Base-by-base conservation (phyloP, 352 stramenopile genomes). In the Achlya hypogyna region DNA sequence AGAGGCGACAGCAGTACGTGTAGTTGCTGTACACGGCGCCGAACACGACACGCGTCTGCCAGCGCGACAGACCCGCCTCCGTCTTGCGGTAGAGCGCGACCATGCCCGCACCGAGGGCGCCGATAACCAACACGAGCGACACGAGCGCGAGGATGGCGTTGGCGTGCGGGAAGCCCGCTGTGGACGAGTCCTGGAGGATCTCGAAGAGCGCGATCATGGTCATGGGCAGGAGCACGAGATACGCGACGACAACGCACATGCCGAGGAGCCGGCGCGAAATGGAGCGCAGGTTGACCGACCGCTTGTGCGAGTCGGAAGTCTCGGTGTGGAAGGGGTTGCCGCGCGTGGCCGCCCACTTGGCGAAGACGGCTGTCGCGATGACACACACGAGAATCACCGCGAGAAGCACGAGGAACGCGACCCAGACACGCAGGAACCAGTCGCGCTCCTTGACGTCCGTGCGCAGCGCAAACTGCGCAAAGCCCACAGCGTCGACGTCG, bases 11-110 rank as follows among this genome's bases (percentile, higher is more conserved):
- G 29, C 68, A 74, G 70, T 87, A 87, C 32, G 70, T 76, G 67
- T 81, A 85, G 43, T 82, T 76, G 34, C 71, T 76, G 63, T 88
- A 91, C 25, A 89, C 74, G 34, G 72, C 77, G 2, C 80, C 82
- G 73, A 76, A 88, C 6, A 74, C 83, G 16, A 79, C 82, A 42
- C 86, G 63, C 45, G 78, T 81, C 47, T 85, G 73, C 43, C 78
- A 86, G 53, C 88, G 74, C 34, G 77, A 73, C 34, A 91, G 69
- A 53, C 86, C 72, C 14, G 78, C 71, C 69, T 86, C 78, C 1
- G 70, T 79, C 65, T 80, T 81, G 51, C 77, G 71, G 65, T 79
- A 75, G 31, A 91, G 79, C 16, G 77, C 70, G 51, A 82, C 78
- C 22, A 71, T 72, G 28, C 75, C 45, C 45, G 79, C 74, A 29